Conservation (phyloP, 1,284 basidiomycete species). For the Paramarasmius palmivorus region DNA sequence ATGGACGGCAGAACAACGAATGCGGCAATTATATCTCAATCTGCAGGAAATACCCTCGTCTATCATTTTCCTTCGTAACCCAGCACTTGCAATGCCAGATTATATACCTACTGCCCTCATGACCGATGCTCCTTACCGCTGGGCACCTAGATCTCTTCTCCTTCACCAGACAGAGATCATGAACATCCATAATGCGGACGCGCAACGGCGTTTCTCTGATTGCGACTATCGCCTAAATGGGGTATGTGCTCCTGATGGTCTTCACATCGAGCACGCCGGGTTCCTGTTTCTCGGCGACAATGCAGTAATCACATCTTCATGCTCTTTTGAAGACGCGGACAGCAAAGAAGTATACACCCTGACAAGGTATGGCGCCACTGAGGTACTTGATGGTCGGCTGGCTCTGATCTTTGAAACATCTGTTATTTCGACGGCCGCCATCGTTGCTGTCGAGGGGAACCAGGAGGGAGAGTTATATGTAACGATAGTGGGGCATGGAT, state of each 20-base stretch:
- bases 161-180: constrained; percentile 1
- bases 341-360: neutral
- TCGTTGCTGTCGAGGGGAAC: neutral
- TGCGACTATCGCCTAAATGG: neutral
- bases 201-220: neutral
- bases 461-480: neutral
- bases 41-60: neutral
- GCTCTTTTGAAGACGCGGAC: neutral
- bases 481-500: neutral
- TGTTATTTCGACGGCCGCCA: neutral
- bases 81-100: neutral
- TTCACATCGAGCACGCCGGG: constrained; percentile 1
- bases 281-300: neutral
- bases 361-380: neutral
- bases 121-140: neutral
- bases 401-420: neutral
- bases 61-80: neutral
- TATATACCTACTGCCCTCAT: neutral
- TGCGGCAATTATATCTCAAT: constrained; percentile 1
- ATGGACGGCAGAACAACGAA: constrained; percentile 1
- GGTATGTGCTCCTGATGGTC: constrained; percentile 1
- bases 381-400: neutral
- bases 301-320: neutral
- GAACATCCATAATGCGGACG: constrained; percentile 1
- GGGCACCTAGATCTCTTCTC: constrained; percentile 3